Conservation (phyloP, 208 protist genomes). For the Wallacemonas sp. region DNA sequence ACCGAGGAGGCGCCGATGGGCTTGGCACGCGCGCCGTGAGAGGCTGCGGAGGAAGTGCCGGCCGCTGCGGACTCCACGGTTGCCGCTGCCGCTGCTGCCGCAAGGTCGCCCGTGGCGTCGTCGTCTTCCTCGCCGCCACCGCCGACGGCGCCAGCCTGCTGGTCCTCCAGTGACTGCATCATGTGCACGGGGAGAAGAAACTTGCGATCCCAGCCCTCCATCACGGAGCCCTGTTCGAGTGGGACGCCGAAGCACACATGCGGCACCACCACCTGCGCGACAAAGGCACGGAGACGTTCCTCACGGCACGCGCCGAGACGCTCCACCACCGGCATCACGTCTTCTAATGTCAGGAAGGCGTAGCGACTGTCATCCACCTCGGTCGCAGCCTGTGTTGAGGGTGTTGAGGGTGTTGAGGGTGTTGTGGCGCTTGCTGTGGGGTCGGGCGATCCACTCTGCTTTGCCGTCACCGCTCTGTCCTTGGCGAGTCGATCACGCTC, state of each 20-base stretch:
- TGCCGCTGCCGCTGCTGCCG: neutral
- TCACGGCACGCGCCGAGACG: constrained; percentile 45
- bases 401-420: too few species aligned
- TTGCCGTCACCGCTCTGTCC: neutral
- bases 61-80: neutral
- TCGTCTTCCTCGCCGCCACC: constrained; percentile 16
- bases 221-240: constrained; percentile 41
- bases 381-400: too few species aligned
- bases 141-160: constrained; percentile 11
- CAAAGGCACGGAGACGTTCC: constrained; percentile 47
- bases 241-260: constrained; percentile 65
- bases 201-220: constrained; percentile 59
- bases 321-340: constrained; percentile 44
- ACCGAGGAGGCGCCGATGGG: neutral
- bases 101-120: neutral
- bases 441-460: neutral
- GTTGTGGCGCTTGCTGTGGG: neutral
- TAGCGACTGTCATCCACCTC: neutral
- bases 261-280: constrained; percentile 70
- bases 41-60: neutral
- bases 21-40: neutral
- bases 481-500: constrained; percentile 4
- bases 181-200: constrained; percentile 36
- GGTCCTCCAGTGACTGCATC: constrained; percentile 21
- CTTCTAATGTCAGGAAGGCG: constrained; percentile 33